Conservation (phyloP, 2,329 filamentous ascomycete genomes). For the Ramularia endophylla region DNA sequence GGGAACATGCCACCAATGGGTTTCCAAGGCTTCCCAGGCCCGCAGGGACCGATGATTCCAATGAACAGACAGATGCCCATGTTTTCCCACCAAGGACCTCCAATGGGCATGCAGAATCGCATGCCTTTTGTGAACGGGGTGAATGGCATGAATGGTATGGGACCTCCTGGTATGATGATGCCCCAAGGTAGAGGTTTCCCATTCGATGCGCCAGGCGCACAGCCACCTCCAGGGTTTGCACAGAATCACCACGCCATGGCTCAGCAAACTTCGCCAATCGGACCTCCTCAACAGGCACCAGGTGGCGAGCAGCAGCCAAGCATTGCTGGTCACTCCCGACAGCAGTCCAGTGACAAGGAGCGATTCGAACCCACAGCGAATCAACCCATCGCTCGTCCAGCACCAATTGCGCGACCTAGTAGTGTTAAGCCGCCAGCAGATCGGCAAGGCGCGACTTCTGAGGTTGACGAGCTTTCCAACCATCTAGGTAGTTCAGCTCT, state of each 20-base stretch:
- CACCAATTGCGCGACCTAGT: constrained; percentile 80
- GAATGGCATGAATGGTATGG: constrained; percentile 48
- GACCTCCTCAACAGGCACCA: constrained; percentile 22
- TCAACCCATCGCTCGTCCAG: constrained; percentile 73
- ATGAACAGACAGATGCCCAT: constrained; percentile 47
- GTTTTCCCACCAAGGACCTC: constrained; percentile 48
- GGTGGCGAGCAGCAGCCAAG: constrained; percentile 34
- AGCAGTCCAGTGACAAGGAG: constrained; percentile 59
- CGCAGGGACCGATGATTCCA: constrained; percentile 50
- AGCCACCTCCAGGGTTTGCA: constrained; percentile 48
- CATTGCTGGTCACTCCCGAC: constrained; percentile 59
- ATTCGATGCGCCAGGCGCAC: constrained; percentile 40
- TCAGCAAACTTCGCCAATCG: constrained; percentile 30
- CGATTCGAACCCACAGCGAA: constrained; percentile 56
- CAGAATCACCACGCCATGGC: constrained; percentile 30
- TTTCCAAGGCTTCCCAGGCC: constrained; percentile 51
- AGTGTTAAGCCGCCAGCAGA: constrained; percentile 56
- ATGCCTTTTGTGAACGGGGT: constrained; percentile 31
- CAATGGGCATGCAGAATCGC: constrained; percentile 39
- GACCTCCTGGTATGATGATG: constrained; percentile 49
- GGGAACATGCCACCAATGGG: constrained; percentile 47
- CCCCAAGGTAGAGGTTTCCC: constrained; percentile 49
- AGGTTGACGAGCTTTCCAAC: constrained; percentile 46
- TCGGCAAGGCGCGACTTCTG: constrained; percentile 40
- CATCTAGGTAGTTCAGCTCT: constrained; percentile 89